Conservation (phyloP, 306 rosid genomes). For the Dryas alaskensis region DNA sequence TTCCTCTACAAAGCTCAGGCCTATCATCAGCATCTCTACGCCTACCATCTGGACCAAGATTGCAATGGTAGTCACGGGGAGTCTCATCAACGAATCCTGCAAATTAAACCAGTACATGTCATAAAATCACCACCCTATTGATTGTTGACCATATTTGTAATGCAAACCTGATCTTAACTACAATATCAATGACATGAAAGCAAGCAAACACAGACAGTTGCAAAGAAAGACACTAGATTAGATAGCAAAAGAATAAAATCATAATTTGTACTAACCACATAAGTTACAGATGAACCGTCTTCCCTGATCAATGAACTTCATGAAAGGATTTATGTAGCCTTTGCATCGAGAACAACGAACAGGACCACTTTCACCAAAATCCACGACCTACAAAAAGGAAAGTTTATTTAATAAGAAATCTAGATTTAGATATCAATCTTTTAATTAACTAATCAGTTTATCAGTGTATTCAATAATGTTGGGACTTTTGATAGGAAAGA, state of each 20-base stretch:
- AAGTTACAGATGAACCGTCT: conserved; percentile 86
- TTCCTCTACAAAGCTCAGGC: conserved; percentile 92
- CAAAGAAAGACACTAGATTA: background rate
- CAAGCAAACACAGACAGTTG: background rate
- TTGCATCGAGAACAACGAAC: conserved; percentile 98
- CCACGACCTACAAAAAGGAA: conserved; percentile 65
- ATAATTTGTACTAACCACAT: conserved; percentile 53
- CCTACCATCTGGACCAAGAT: conserved; percentile 97
- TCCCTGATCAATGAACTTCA: conserved; percentile 97
- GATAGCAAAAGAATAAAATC: background rate
- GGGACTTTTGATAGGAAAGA: background rate
- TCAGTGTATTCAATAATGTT: background rate
- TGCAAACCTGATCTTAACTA: background rate
- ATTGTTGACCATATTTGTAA: conserved; percentile 4
- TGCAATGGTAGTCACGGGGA: conserved; percentile 96
- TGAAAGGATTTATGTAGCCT: conserved; percentile 90
- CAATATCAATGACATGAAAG: background rate
- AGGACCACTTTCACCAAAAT: conserved; percentile 96
- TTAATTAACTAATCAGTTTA: background rate
- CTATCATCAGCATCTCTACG: conserved; percentile 96
- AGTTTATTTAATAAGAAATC: background rate
- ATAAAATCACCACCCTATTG: background rate
- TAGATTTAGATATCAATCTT: background rate
- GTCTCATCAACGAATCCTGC: conserved; percentile 96
- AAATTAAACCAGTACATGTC: conserved; percentile 18